phyloP scores from a whole-genome alignment of 345 rosid species.

The Salix dunnii region DNA sequence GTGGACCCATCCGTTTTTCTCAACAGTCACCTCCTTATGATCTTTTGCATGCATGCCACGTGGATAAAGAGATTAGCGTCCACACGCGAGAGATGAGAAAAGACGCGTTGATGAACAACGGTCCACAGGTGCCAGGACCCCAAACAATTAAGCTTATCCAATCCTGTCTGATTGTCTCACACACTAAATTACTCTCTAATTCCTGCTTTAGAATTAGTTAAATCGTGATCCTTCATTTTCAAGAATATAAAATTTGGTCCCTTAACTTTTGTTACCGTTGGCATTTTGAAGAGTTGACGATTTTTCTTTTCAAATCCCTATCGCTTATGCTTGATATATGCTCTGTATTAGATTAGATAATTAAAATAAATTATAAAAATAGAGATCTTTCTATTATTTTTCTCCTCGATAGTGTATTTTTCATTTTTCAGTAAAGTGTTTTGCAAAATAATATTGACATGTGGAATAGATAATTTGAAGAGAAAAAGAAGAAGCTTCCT shows the following conservation, averaged over 20 bases:
- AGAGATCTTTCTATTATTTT: no score
- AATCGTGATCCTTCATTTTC: background rate
- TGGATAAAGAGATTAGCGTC: constrained; percentile 14
- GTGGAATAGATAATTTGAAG: no score
- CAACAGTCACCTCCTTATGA: background rate
- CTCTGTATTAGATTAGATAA: no score
- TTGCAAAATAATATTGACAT: no score
- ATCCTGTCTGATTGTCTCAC: background rate
- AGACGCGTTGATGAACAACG: constrained; percentile 32
- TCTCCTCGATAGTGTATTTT: no score
- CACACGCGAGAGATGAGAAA: constrained; percentile 28
- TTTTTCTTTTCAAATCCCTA: no score
- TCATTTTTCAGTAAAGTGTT: no score
- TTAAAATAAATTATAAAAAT: no score
- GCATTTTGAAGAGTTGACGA: no score
- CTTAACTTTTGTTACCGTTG: background rate
- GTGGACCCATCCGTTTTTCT: constrained; percentile 1
- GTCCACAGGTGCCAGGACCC: constrained; percentile 9
- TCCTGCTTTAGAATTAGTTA: background rate
- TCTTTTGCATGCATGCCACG: constrained; percentile 30
- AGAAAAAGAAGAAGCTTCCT: no score
- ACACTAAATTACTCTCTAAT: background rate
- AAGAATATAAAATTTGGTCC: background rate
- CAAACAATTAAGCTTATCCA: background rate
- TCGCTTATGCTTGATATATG: no score